Conservation (phyloP, 805 yeast genomes). For the Hanseniaspora lachancei region DNA sequence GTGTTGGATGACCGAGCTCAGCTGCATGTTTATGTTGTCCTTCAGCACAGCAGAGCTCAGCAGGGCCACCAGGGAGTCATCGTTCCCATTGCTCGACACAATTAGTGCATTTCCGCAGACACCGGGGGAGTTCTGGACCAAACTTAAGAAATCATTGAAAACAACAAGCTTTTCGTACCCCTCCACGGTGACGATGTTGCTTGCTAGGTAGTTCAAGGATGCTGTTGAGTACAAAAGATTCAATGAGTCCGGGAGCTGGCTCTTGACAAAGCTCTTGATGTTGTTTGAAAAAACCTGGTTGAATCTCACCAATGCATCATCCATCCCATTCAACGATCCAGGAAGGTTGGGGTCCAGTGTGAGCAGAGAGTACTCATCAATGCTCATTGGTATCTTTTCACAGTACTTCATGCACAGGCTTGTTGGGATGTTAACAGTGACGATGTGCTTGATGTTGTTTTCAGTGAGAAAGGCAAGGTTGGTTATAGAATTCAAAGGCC, state of each 20-base stretch:
- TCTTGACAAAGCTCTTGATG: slow-evolving; percentile 8
- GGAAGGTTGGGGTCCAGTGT: slow-evolving; percentile 27
- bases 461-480: slow-evolving; percentile 28
- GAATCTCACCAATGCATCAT: slow-evolving; percentile 5
- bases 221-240: slow-evolving; percentile 8
- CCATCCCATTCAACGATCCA: slow-evolving; percentile 21
- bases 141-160: slow-evolving; percentile 23
- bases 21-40: slow-evolving; percentile 18
- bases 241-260: background rate
- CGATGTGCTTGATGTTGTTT: slow-evolving; percentile 31
- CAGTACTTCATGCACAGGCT: slow-evolving; percentile 25
- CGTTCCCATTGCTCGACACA: slow-evolving; percentile 19
- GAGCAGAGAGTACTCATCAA: slow-evolving; percentile 24
- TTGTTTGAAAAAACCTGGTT: slow-evolving; percentile 12
- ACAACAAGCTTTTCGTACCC: slow-evolving; percentile 19
- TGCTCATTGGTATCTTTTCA: slow-evolving; percentile 21
- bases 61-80: slow-evolving; percentile 20
- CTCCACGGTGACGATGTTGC: slow-evolving; percentile 16
- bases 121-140: slow-evolving; percentile 17
- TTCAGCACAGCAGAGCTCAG: slow-evolving; percentile 21
- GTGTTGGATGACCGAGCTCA: slow-evolving; percentile 23
- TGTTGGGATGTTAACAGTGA: slow-evolving; percentile 28
- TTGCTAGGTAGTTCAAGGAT: slow-evolving; percentile 12
- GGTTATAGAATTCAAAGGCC: slow-evolving; percentile 34
- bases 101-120: slow-evolving; percentile 19